Base-by-base conservation (phyloP, 2,329 filamentous ascomycete species). In the Sclerotinia spermophila region DNA sequence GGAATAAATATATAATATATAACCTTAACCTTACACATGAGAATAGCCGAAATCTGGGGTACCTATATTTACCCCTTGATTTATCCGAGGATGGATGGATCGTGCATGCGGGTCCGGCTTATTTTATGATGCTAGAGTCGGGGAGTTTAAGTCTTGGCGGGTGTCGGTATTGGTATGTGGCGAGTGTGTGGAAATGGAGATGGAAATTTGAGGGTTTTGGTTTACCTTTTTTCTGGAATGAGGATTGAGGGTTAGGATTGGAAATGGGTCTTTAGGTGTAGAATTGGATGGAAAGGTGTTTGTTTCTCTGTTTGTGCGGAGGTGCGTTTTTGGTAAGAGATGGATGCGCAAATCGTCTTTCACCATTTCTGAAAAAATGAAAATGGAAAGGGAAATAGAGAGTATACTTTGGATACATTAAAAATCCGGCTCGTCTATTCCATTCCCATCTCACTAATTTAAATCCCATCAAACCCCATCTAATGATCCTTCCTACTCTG, bases 31-130 rank as follows among this genome's bases (percentile, higher is more conserved):
- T n/a, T n/a, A n/a, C n/a, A n/a, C n/a, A n/a, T n/a, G n/a, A n/a
- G n/a, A n/a, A 61, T 53, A 69, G 67, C 58, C 67, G 67, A 62
- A 64, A 69, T 55, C 67, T 44, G 67, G 67, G 67, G 67, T 55
- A 61, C 24, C n/a, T n/a, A n/a, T n/a, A n/a, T 19, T 40, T 61
- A 68, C 67, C 67, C 67, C 55, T 68, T 33, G 30, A 56, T 51
- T 68, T 68, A 68, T 30, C 67, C 56, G 67, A 45, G 40, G 17
- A 38, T 61, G 58, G 15, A 15, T 5, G 3, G 13, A 30, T 21
- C 51, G 17, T 21, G 55, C 21, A n/a, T 27, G 30, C 19, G 51
- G 51, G 65, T 56, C 27, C n/a, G n/a, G 65, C n/a, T 56, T 33
- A n/a, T n/a, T 60, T 53, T 53, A 24, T 48, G 48, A 53, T 30